These are phyloP conservation scores for Xylaria sp. DNA, from an alignment of 2,329 filamentous ascomycete genomes.

Conservation along the genomic window DNA sequence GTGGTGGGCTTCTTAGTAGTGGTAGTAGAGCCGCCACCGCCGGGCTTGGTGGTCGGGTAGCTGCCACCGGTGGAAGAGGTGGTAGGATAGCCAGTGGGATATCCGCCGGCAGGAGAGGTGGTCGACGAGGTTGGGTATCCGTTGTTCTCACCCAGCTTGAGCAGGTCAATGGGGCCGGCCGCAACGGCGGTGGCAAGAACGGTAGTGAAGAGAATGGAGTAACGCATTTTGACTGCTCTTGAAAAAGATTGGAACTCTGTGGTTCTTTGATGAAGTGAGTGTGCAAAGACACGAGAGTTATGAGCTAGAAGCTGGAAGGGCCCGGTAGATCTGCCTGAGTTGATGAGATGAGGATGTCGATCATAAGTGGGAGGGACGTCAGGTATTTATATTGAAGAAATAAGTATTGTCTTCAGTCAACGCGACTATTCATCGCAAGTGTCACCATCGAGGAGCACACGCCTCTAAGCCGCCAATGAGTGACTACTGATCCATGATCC, in stretches of 20 bases:
- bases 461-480: conserved; percentile 8
- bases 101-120: conserved; percentile 1
- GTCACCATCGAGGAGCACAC: conserved; percentile 2
- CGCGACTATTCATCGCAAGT: conserved; percentile 1
- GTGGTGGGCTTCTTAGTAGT: no score
- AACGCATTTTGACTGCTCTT: conserved; percentile 21
- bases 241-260: conserved; percentile 19
- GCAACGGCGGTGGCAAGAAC: conserved; percentile 21
- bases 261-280: conserved; percentile 14
- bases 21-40: background rate
- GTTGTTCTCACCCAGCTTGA: background rate
- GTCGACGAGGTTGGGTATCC: conserved; percentile 1
- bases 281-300: conserved; percentile 9
- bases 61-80: background rate
- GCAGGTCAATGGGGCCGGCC: conserved; percentile 18
- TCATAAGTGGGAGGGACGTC: background rate
- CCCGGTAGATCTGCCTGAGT: conserved; percentile 4
- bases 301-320: conserved; percentile 3
- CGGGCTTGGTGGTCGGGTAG: conserved; percentile 8
- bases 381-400: conserved; percentile 23
- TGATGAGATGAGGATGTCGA: background rate
- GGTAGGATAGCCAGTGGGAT: background rate
- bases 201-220: conserved; percentile 20
- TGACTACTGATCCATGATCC: conserved; percentile 10
- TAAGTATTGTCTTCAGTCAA: background rate